Evolutionary conservation across 1,139 yeast genomes (phyloP), one percentile per base, ranked within the genome.

Genomic region (Taiozyma sp.): DNA sequence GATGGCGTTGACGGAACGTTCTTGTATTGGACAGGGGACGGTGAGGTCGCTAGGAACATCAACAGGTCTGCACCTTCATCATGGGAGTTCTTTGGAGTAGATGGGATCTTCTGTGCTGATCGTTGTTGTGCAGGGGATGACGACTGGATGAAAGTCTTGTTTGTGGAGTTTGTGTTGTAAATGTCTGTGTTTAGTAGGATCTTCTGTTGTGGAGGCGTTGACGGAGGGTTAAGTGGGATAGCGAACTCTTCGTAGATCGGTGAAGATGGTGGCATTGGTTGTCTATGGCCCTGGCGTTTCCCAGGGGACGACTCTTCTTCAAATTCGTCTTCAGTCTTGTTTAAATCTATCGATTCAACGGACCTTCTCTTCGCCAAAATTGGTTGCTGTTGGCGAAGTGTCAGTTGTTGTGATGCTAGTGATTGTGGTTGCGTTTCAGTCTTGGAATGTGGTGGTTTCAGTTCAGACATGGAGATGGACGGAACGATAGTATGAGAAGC

Each of bases 41-140:
- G 96, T 3, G 95, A 86, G 5, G 95, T 86, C 4, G 96, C 95
- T 60, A 88, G 73, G 65, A 80, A 88, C 81, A 88, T 79, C 54
- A 88, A 74, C 55, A 88, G 70, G 64, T 86, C 95, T 1, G 95
- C 96, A 6, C 96, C 96, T 65, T 85, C 90, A 49, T 84, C 88
- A 53, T 79, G 83, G 8, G 35, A 32, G 50, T 76, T 45, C 40
- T 59, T 57, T 21, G 61, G 62, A 3, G 60, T 53, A 1, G 62
- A 53, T 13, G 52, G 42, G 21, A 44, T 6, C 28, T 8, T 42
- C 14, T 46, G 49, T 14, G 50, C 49, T 21, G 49, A 50, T 4
- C 16, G 13, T 26, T 37, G 44, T 34, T 32, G 53, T 10, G 55
- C 52, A 11, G 62, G 63, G 1, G 63, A 57, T n/a, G 56, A 52